phyloP scores from a whole-genome alignment of 225 moss, liverwort and hornwort species.

The Physcomitrium patens region DNA sequence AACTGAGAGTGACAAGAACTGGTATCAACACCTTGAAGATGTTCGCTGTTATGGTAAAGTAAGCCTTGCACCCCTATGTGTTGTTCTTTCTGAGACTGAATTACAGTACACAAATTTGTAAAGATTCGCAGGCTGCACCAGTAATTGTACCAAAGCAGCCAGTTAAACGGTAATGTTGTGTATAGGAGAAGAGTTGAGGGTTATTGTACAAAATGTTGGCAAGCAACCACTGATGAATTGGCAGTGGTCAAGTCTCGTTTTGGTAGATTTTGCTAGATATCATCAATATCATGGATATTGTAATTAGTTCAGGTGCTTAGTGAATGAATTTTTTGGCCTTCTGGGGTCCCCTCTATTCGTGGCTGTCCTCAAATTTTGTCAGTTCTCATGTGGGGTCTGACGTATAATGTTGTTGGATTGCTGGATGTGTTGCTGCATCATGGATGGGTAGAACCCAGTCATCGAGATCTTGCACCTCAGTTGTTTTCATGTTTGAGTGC shows the following conservation, averaged over 20 bases:
- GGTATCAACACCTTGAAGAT: slow-evolving; percentile 23
- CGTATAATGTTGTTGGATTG: slow-evolving; percentile 13
- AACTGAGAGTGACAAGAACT: slow-evolving; percentile 32
- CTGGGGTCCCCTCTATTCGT: slow-evolving; percentile 1
- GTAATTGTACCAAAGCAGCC: slow-evolving; percentile 30
- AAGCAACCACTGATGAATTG: slow-evolving; percentile 31
- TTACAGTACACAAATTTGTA: slow-evolving; percentile 37
- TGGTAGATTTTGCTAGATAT: slow-evolving; percentile 33
- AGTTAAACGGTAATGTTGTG: slow-evolving; percentile 45
- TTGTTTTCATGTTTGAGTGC: slow-evolving; percentile 32
- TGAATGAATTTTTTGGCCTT: slow-evolving; percentile 23
- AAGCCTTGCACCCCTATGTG: slow-evolving; percentile 28
- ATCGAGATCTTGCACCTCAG: slow-evolving; percentile 26
- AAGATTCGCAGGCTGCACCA: slow-evolving; percentile 43
- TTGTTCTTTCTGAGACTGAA: slow-evolving; percentile 30
- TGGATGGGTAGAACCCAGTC: slow-evolving; percentile 31
- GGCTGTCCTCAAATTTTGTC: slow-evolving; percentile 8
- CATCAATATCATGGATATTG: slow-evolving; percentile 26
- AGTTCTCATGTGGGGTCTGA: slow-evolving; percentile 11
- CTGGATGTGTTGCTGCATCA: slow-evolving; percentile 25
- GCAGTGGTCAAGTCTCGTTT: slow-evolving; percentile 17
- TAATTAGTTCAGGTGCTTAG: slow-evolving; percentile 30
- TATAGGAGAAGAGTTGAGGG: slow-evolving; percentile 40
- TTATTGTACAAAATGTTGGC: slow-evolving; percentile 41
- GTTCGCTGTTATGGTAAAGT: slow-evolving; percentile 34